Base-by-base conservation (phyloP, 495 filamentous ascomycete species). In the Lasiosphaeriaceae sp. region DNA sequence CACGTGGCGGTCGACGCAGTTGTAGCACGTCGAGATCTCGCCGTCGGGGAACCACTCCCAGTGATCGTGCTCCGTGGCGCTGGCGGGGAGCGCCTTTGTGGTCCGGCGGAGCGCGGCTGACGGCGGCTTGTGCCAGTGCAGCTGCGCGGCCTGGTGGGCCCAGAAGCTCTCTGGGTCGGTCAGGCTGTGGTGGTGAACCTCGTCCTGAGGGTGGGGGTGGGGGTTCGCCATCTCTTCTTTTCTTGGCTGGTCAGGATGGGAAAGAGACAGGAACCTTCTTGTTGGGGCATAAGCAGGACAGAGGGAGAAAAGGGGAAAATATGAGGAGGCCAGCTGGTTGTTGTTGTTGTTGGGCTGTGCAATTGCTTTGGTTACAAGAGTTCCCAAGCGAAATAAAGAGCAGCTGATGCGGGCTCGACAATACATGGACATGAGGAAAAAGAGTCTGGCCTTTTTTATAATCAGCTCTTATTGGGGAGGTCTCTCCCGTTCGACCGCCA, bases 31-130 rank as follows among this genome's bases (percentile, higher is more conserved):
- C 23, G 89, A 95, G 64, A 97, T 88, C 73, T 92, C 85, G 47
- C 92, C 92, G 54, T 83, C 89, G 0, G 90, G 84, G 61, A 96
- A 97, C 92, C 91, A 97, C 29, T 82, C 81, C 89, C 90, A 96
- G 64, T 86, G 77, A 23, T 72, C 71, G 56, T 81, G 78, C 1
- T n/a, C 14, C 8, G 66, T 54, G 6, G 57, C 56, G 29, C 75
- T 76, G 35, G 56, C 71, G 26, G 60, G 57, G 14, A 83, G 67
- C 6, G 61, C 66, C 59, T 77, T 80, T 24, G 70, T 74, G 0
- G 71, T 71, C 31, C 64, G 65, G 7, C 63, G 66, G 11, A 83
- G 73, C 1, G 68, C 74, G 1, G 72, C 58, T 16, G 75, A 77
- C 2, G 90, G 90, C 26, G 80, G 76, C 58, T 81, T 83, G 74